A percentile compares a stretch with the other conserved stretches of the same genome.
Conservation (phyloP, 805 yeast species). For the Candida suzukii region DNA sequence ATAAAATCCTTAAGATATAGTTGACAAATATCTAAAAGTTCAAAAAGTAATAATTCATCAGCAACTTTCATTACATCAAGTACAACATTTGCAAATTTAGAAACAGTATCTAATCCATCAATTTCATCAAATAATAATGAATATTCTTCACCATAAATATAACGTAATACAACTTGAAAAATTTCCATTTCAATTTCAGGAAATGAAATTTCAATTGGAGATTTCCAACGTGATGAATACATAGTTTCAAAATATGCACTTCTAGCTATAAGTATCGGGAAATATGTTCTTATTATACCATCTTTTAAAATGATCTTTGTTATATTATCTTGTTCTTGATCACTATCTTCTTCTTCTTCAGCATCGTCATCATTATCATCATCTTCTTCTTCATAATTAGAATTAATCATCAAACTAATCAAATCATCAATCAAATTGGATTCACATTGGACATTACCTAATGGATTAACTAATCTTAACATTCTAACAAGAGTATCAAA, state of each 20-base stretch:
- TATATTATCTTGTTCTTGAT: slow-evolving; percentile 23
- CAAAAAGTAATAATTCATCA: slow-evolving; percentile 56
- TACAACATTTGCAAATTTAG: slow-evolving; percentile 43
- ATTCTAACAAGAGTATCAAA: slow-evolving; percentile 18
- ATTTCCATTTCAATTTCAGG: slow-evolving; percentile 32
- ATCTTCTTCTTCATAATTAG: not conserved
- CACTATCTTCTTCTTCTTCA: not conserved
- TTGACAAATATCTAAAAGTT: slow-evolving; percentile 57
- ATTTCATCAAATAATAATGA: slow-evolving; percentile 30
- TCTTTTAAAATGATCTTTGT: slow-evolving; percentile 39
- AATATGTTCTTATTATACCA: slow-evolving; percentile 39
- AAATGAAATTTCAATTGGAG: slow-evolving; percentile 29
- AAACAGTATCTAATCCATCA: slow-evolving; percentile 11
- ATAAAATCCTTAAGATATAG: slow-evolving; percentile 49
- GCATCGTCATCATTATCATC: slow-evolving; percentile 4
- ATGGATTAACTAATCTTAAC: slow-evolving; percentile 18
- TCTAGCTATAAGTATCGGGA: slow-evolving; percentile 46
- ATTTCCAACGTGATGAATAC: slow-evolving; percentile 49
- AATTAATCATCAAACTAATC: slow-evolving; percentile 5
- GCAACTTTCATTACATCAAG: slow-evolving; percentile 54
- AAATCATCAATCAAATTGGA: slow-evolving; percentile 13
- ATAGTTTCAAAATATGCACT: slow-evolving; percentile 58
- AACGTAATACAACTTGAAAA: slow-evolving; percentile 44
- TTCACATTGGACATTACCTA: slow-evolving; percentile 19
- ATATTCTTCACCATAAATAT: slow-evolving; percentile 50